Evolutionary conservation across 2,329 filamentous ascomycete genomes (phyloP).

Genomic region (Achaetomium macrosporum): DNA sequence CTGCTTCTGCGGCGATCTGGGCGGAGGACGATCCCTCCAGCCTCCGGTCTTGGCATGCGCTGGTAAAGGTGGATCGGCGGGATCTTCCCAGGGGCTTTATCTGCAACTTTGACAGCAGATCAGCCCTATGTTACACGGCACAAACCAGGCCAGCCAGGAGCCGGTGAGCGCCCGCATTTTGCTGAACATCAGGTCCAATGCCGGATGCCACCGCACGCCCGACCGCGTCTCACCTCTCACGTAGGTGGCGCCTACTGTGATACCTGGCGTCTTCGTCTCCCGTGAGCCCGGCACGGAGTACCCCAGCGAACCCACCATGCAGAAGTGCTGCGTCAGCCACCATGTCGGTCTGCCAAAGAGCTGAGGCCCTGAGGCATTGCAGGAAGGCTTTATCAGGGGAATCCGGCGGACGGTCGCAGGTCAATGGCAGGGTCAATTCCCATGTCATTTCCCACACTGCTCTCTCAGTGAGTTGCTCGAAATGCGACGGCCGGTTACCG

Average conservation of each 20-base stretch:
- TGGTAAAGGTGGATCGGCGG: constrained; percentile 6
- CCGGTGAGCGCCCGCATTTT: too few species aligned
- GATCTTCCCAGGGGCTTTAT: not conserved
- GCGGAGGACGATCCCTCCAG: not conserved
- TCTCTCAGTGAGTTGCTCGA: not conserved
- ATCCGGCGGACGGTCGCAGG: not conserved
- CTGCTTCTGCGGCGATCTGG: constrained; percentile 7
- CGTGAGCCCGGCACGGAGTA: constrained; percentile 8
- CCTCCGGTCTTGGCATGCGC: constrained; percentile 9
- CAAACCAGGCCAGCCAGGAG: not conserved
- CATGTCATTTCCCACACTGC: not conserved
- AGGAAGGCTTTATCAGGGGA: constrained; percentile 4
- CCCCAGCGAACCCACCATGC: not conserved
- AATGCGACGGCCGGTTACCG: constrained; percentile 9
- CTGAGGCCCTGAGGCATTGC: not conserved
- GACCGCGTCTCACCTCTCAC: not conserved
- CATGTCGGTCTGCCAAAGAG: not conserved
- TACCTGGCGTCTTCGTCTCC: too few species aligned
- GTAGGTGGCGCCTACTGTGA: constrained; percentile 6
- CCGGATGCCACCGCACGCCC: not conserved
- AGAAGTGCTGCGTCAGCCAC: not conserved
- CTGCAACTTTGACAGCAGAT: not conserved
- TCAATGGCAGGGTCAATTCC: not conserved
- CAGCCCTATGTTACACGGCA: not conserved
- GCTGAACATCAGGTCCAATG: too few species aligned